phyloP scores from a whole-genome alignment of 2,329 filamentous ascomycete species.

The Dendryphion nanum region DNA sequence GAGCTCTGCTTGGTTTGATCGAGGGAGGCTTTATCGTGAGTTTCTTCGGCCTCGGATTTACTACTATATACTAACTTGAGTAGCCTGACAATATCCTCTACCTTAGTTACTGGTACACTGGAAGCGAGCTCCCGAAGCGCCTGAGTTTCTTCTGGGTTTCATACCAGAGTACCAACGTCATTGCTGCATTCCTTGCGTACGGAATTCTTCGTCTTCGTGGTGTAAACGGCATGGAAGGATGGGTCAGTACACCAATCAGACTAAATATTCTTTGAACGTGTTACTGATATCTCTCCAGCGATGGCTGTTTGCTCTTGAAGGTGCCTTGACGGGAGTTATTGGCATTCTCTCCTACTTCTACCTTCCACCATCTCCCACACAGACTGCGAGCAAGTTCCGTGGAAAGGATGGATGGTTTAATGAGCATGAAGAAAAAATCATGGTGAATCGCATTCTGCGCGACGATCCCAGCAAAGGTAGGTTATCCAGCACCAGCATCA shows the following conservation, averaged over 20 bases:
- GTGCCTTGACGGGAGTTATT: conserved; percentile 13
- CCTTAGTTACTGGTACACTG: conserved; percentile 74
- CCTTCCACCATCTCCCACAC: conserved; percentile 50
- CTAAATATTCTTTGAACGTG: background rate
- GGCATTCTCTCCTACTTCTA: conserved; percentile 20
- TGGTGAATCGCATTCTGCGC: conserved; percentile 59
- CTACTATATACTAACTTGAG: background rate
- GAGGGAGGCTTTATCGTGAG: conserved; percentile 54
- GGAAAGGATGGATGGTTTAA: conserved; percentile 58
- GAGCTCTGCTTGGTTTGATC: conserved; percentile 45
- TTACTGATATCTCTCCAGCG: conserved; percentile 20
- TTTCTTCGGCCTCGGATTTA: conserved; percentile 37
- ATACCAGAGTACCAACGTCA: conserved; percentile 56
- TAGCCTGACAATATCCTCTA: conserved; percentile 66
- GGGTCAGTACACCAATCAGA: no score
- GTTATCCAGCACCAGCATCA: conserved; percentile 33
- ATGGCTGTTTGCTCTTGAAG: conserved; percentile 53
- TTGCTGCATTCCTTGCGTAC: conserved; percentile 57
- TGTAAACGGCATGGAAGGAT: conserved; percentile 50
- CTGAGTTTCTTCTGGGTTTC: conserved; percentile 71
- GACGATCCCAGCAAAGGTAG: conserved; percentile 49
- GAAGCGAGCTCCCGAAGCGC: conserved; percentile 65
- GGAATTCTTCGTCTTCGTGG: conserved; percentile 53
- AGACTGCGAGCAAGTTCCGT: conserved; percentile 45
- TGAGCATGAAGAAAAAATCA: conserved; percentile 63